These are phyloP conservation scores for Phytophthora sojae DNA, from an alignment of 352 stramenopile genomes.

Conservation along the genomic window DNA sequence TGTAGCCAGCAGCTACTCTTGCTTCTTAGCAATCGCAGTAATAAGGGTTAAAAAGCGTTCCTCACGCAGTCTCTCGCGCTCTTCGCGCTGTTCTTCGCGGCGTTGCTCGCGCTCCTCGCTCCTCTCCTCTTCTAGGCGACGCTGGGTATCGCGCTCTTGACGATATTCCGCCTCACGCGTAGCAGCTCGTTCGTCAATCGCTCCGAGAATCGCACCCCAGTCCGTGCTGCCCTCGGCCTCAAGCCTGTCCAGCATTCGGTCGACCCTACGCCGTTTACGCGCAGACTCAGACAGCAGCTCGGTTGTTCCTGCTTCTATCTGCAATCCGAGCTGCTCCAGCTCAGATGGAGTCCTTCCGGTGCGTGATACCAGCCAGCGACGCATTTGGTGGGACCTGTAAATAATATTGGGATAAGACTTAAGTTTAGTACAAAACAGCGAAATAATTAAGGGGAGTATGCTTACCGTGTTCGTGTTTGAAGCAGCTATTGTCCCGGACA, in stretches of 20 bases:
- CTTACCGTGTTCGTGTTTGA: neutral
- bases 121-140: neutral
- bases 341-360: neutral
- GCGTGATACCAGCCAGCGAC: neutral
- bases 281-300: neutral
- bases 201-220: neutral
- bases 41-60: neutral
- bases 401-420: neutral
- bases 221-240: neutral
- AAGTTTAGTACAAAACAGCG: neutral
- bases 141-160: neutral
- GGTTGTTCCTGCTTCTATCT: neutral
- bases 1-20: neutral
- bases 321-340: neutral
- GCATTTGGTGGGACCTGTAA: neutral
- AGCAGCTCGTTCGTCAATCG: neutral
- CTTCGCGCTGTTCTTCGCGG: neutral
- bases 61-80: neutral
- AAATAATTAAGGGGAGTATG: neutral
- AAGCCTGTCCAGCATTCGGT: neutral
- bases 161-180: neutral
- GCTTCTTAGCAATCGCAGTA: neutral
- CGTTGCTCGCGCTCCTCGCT: neutral
- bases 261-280: neutral
- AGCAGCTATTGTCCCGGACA: neutral